Evolutionary conservation across 169 alveolate genomes (phyloP).

Genomic region (Plasmodium blacklocki): DNA sequence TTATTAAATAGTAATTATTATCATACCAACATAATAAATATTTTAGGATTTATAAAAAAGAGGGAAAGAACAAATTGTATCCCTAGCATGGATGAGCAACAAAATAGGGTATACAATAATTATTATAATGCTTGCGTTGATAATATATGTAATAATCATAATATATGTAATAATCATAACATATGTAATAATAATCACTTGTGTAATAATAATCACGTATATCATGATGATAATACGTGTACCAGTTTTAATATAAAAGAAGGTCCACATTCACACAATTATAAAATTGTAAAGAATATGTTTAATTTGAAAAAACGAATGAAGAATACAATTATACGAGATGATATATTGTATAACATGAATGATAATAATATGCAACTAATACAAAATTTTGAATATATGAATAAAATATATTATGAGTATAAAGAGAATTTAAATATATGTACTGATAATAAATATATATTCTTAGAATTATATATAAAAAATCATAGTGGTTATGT

Average conservation of each 20-base stretch:
- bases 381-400: neutral
- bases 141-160: too few species aligned
- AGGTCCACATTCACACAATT: neutral
- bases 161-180: too few species aligned
- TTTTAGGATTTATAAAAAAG: neutral
- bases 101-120: too few species aligned
- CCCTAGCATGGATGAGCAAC: too few species aligned
- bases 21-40: neutral
- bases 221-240: too few species aligned
- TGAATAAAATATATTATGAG: neutral
- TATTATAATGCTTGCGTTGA: too few species aligned
- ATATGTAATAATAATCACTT: too few species aligned
- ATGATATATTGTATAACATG: neutral
- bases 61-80: neutral
- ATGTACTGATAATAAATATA: slow-evolving; percentile 54
- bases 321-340: neutral
- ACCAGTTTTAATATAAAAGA: neutral
- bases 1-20: slow-evolving; percentile 27
- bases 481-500: slow-evolving; percentile 54
- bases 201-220: too few species aligned
- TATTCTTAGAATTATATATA: slow-evolving; percentile 50
- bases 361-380: neutral
- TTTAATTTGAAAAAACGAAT: neutral
- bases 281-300: neutral
- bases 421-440: slow-evolving; percentile 30